phyloP scores from a whole-genome alignment of 148 eudicot genomes.

The Camellia sinensis region DNA sequence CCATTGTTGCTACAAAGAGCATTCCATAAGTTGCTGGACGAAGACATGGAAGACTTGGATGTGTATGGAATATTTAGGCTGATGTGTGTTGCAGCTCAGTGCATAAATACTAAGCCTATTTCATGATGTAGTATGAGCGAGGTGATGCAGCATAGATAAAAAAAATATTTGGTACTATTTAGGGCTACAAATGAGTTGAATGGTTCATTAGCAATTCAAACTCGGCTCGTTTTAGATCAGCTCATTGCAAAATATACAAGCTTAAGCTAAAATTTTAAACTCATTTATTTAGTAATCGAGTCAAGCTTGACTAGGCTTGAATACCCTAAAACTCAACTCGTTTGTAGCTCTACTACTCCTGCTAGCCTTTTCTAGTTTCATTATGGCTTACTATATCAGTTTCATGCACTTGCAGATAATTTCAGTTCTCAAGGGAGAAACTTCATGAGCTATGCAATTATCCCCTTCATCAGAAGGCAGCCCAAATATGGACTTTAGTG shows the following conservation, averaged over 20 bases:
- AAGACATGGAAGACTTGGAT: conserved; percentile 9
- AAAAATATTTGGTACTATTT: no score
- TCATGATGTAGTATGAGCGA: conserved; percentile 16
- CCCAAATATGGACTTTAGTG: not conserved
- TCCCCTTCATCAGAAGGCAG: conserved; percentile 19
- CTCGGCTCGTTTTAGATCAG: no score
- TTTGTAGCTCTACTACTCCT: not conserved
- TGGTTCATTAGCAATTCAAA: no score
- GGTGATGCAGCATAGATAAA: conserved; percentile 16
- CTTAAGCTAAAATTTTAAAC: no score
- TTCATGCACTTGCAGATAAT: conserved; percentile 13
- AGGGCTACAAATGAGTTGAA: no score
- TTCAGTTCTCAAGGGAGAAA: conserved; percentile 18
- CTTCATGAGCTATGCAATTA: conserved; percentile 7
- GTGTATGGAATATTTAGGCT: conserved; percentile 13
- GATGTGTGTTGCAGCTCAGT: conserved; percentile 15
- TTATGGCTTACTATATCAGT: not conserved
- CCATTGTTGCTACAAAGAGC: conserved; percentile 16
- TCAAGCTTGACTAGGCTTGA: no score
- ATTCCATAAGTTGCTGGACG: conserved; percentile 16
- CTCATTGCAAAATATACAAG: no score
- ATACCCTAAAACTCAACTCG: no score
- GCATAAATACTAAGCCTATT: not conserved
- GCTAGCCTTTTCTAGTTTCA: not conserved
- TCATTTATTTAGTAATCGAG: no score